Conservation (phyloP, 2,329 filamentous ascomycete genomes). For the Phoma sp. region DNA sequence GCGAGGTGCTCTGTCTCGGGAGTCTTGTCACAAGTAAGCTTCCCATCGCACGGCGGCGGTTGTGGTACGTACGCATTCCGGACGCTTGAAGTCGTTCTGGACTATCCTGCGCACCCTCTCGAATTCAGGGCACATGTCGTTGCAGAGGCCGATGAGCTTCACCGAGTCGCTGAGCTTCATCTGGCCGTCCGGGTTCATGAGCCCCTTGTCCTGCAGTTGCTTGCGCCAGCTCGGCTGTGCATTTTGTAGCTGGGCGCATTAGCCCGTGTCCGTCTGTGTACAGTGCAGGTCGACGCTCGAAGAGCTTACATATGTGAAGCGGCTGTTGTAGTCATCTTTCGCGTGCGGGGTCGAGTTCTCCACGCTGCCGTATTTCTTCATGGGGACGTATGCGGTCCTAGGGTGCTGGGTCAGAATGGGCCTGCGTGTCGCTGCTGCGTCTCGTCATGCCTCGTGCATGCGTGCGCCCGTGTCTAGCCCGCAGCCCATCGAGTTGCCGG, state of each 20-base stretch:
- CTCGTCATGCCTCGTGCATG: background rate
- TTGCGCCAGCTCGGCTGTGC: constrained; percentile 39
- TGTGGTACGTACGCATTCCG: constrained; percentile 59
- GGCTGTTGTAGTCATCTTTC: constrained; percentile 31
- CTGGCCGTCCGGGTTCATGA: constrained; percentile 62
- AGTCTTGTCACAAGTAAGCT: constrained; percentile 21
- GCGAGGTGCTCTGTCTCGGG: constrained; percentile 42
- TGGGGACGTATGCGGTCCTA: constrained; percentile 15
- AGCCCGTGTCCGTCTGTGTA: constrained; percentile 1
- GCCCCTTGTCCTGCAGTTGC: constrained; percentile 43
- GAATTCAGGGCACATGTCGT: constrained; percentile 68
- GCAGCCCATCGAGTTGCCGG: constrained; percentile 1
- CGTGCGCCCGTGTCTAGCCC: background rate
- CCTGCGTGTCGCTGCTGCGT: constrained; percentile 7
- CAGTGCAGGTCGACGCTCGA: background rate
- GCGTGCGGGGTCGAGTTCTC: constrained; percentile 32
- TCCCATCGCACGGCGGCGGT: background rate
- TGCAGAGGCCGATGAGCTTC: constrained; percentile 65
- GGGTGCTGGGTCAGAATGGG: constrained; percentile 25
- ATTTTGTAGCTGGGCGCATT: constrained; percentile 25
- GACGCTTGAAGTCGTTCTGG: constrained; percentile 65
- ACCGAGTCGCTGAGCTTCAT: constrained; percentile 65
- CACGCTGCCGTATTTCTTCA: constrained; percentile 8
- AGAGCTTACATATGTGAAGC: constrained; percentile 34
- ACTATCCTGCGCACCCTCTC: constrained; percentile 67